Evolutionary conservation across 2,329 filamentous ascomycete genomes (phyloP).

Genomic region (Pseudogymnoascus sp.): DNA sequence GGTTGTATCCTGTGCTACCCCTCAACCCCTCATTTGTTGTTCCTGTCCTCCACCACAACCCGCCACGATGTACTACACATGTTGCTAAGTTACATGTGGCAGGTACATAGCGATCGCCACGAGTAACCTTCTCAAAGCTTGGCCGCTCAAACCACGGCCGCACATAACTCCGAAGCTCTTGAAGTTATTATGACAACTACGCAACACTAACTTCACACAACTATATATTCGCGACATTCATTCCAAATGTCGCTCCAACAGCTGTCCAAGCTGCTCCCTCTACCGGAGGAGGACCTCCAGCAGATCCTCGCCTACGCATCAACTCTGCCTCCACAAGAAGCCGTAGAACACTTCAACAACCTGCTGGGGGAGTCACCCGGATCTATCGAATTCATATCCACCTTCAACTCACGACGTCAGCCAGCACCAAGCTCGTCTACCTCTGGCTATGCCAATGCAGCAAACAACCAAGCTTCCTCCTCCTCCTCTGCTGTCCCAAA

Average conservation of each 20-base stretch:
- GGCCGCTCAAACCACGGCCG: neutral
- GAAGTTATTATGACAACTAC: neutral
- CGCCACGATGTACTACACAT: neutral
- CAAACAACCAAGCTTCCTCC: constrained; percentile 7
- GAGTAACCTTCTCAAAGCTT: neutral
- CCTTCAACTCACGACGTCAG: constrained; percentile 61
- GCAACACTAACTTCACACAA: neutral
- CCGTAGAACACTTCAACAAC: constrained; percentile 78
- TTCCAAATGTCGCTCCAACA: constrained; percentile 47
- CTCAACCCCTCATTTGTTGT: constrained; percentile 6
- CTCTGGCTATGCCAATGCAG: constrained; percentile 5
- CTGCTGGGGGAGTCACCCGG: constrained; percentile 79
- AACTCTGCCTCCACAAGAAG: constrained; percentile 66
- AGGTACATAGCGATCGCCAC: neutral
- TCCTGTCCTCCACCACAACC: neutral
- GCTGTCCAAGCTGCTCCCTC: constrained; percentile 69
- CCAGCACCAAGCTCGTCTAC: constrained; percentile 28
- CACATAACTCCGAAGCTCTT: neutral
- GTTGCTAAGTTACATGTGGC: neutral
- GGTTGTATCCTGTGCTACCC: neutral
- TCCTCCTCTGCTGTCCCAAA: constrained; percentile 36
- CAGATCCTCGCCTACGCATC: constrained; percentile 78
- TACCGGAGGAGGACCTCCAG: constrained; percentile 75
- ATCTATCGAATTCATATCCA: constrained; percentile 61
- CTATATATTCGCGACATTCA: neutral